These are phyloP conservation scores for Neurospora sp. DNA, from an alignment of 495 filamentous ascomycete genomes.

Conservation along the genomic window DNA sequence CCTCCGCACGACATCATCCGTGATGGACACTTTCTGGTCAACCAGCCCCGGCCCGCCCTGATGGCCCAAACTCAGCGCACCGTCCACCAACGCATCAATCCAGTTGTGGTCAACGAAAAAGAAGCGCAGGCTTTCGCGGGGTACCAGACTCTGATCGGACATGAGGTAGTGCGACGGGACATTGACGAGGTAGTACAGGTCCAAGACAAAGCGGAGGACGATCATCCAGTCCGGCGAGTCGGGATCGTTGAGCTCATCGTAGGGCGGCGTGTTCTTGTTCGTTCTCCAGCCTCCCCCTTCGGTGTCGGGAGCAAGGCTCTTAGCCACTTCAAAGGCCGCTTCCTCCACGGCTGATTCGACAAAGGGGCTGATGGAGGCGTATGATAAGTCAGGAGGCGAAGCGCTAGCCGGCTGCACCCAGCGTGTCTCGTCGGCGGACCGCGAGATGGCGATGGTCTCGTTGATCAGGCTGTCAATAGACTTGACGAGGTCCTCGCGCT, in stretches of 20 bases:
- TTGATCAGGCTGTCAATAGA: not conserved
- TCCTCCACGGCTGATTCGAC: not conserved
- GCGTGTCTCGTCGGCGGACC: not conserved
- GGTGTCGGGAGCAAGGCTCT: not conserved
- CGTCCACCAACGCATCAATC: slow-evolving; percentile 37
- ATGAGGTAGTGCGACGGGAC: slow-evolving; percentile 34
- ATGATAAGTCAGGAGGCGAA: not conserved
- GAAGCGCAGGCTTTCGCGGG: slow-evolving; percentile 33
- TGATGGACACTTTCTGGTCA: not conserved
- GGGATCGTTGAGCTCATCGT: slow-evolving; percentile 23
- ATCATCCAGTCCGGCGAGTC: slow-evolving; percentile 23
- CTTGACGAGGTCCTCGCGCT: not conserved
- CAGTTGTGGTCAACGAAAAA: slow-evolving; percentile 39
- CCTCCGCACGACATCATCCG: slow-evolving; percentile 17
- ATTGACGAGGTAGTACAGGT: slow-evolving; percentile 24
- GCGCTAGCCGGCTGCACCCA: not conserved
- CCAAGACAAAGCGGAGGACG: slow-evolving; percentile 27
- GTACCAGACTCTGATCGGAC: slow-evolving; percentile 28
- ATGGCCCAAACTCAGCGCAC: slow-evolving; percentile 35
- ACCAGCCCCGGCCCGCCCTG: slow-evolving; percentile 11
- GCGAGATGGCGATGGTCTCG: not conserved
- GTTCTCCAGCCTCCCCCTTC: not conserved
- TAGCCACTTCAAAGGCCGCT: not conserved
- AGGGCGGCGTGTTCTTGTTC: slow-evolving; percentile 1
- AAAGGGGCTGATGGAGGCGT: not conserved